Percentiles rank a stretch among this genome's conserved stretches.
Conservation (phyloP, 176 grass and related monocot genomes). For the Phyllostachys edulis region DNA sequence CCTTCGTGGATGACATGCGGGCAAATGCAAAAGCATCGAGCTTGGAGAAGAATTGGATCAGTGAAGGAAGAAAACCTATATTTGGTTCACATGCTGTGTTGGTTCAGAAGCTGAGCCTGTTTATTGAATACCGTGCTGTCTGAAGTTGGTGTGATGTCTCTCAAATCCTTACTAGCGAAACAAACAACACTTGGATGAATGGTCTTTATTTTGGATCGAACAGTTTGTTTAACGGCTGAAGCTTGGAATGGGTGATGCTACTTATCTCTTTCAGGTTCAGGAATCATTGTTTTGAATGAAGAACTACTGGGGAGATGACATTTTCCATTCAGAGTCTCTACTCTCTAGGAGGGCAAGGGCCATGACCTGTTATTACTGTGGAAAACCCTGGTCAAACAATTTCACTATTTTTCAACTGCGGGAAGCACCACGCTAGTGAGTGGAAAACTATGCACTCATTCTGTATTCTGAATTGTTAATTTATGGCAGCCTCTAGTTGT, state of each 20-base stretch:
- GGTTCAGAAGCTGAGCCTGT: conserved; percentile 77
- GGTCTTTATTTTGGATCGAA: neutral
- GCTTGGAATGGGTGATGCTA: neutral
- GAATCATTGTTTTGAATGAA: conserved; percentile 9
- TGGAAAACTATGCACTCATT: neutral
- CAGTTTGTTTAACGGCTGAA: neutral
- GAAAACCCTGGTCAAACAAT: neutral
- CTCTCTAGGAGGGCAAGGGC: neutral
- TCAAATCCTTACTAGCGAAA: neutral
- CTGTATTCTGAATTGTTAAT: neutral
- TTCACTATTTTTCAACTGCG: neutral
- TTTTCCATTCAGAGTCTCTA: neutral
- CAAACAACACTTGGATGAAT: neutral
- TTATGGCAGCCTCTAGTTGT: neutral
- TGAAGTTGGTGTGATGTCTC: conserved; percentile 37
- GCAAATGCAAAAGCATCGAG: conserved; percentile 66
- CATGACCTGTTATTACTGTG: conserved; percentile 4
- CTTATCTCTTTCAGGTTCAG: neutral
- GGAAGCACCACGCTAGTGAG: neutral
- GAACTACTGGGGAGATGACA: neutral
- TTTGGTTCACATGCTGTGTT: conserved; percentile 76
- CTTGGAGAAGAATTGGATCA: conserved; percentile 90
- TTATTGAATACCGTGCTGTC: conserved; percentile 74
- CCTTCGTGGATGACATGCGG: conserved; percentile 70
- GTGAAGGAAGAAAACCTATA: conserved; percentile 68